Base-by-base conservation (phyloP, 169 alveolate genomes). In the Cryptosporidium ryanae region DNA sequence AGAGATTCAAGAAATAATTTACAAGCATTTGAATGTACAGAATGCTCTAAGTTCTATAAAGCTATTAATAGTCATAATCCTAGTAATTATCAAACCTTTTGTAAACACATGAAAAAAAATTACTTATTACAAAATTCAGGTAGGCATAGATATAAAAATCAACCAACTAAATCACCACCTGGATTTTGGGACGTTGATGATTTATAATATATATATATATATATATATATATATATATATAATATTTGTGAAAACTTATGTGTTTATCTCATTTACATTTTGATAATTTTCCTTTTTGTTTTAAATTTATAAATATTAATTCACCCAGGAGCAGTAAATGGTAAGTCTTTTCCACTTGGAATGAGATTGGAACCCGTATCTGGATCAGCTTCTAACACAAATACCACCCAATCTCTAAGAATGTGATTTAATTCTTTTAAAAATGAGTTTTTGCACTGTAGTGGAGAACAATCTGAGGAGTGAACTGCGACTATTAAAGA, bases 341-440 rank as follows among this genome's bases (percentile, higher is more conserved):
- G 87, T 23, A 76, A 18, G 59, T 76, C 87, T 25, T 76, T 76
- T 18, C 87, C 87, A 43, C 63, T 76, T n/a, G 87, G 87, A n/a
- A 76, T 76, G 17, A 76, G 48, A 50, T 76, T 76, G 17, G 87
- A 76, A 15, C 87, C 87, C n/a, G 71, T 57, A 61, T 76, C 87
- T 6, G 87, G 87, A 31, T 76, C 87, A 10, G 87, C 68, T 32
- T 76, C 76, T 1, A 76, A 59, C 17, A 76, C 87, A 2, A 59
- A 44, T 0, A 61, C 87, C 2, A 70, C 87, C 87, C 87, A 76
- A 38, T 76, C 71, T 59, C 87, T 76, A 38, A 76, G 38, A 15
- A 76, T 59, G 21, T 76, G 68, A 29, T 76, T 76, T 23, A 76
- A 55, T 12, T 76, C 76, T 29, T 59, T 76, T 29, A 76, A 12